Evolutionary conservation across 106 monocot species (phyloP), one percentile per base, ranked within the genome.

Genomic region (Dendrobium huoshanense): DNA sequence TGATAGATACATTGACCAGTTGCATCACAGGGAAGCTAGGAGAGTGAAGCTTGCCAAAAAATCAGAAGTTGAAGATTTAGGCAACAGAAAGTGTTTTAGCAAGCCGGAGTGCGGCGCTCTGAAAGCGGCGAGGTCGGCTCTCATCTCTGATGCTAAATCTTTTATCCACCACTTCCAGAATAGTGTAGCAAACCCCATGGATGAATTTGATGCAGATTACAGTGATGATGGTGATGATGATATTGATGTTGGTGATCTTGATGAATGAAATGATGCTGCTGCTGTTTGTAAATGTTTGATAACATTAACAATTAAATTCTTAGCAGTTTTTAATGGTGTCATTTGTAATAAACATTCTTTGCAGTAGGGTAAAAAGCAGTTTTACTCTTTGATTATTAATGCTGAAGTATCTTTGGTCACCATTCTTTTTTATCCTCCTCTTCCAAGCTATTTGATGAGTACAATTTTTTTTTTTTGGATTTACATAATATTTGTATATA

Each of bases 1-100:
- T 84, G 93, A 93, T 78, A 90, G 85, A 73, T 93, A 93, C 55
- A 88, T 93, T 24, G 83, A 93, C 55, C 88, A 88, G 51, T 83
- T 93, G 61, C 88, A 86, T 75, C 80, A 49, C 6, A 83, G 86
- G 49, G 90, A 93, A 75, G 77, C 83, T 15, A 87, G 78, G 80
- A 87, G 88, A 83, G 80, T 15, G 25, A 76, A 25, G 76, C 48
- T 76, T 48, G 20, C 76, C 5, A 76, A 76, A 76, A 76, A 49
- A 49, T 48, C 76, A 15, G 49, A 49, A 1, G 1, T 19, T 45
- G 48, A 22, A 27, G 45, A 18, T 41, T 15, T 48, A 7, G 76
- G 48, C 6, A 19, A 18, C 19, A 29, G 10, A 5, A 19, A 29
- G 11, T 22, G 11, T 13, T 10, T 25, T 4, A 18, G 25, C 27